phyloP scores from a whole-genome alignment of 805 yeast genomes.

The Sugiyamaella chiloensis region DNA sequence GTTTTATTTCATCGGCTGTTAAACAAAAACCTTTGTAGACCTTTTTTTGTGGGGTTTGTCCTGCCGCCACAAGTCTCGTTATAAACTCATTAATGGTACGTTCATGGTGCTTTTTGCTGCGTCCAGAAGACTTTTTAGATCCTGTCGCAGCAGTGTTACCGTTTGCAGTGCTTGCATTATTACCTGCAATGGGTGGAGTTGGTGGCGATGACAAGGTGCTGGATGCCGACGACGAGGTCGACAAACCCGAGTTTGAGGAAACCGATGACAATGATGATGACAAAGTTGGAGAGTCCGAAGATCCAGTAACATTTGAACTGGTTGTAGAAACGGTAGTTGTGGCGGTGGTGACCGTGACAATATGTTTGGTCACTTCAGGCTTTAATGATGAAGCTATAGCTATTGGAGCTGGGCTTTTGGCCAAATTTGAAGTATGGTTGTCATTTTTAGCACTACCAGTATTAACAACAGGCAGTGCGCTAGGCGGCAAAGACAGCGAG shows the following conservation, averaged over 20 bases:
- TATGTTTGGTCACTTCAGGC: not conserved
- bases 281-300: slow-evolving; percentile 4
- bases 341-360: slow-evolving; percentile 7
- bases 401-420: not conserved
- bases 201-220: slow-evolving; percentile 11
- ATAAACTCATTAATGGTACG: slow-evolving; percentile 78
- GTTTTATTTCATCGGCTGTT: slow-evolving; percentile 74
- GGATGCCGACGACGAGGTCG: slow-evolving; percentile 7
- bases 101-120: slow-evolving; percentile 31
- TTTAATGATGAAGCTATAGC: not conserved
- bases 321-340: not conserved
- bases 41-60: slow-evolving; percentile 57
- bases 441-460: not conserved
- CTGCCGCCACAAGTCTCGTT: slow-evolving; percentile 82
- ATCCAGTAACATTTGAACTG: not conserved
- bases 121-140: too few relatives aligned
- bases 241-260: slow-evolving; percentile 6
- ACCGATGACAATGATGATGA: slow-evolving; percentile 13
- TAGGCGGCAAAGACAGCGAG: slow-evolving; percentile 9
- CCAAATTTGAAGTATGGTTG: not conserved
- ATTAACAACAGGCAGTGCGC: not conserved
- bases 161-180: too few relatives aligned
- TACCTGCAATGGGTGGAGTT: slow-evolving; percentile 4
- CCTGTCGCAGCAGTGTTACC: too few relatives aligned
- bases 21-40: slow-evolving; percentile 76